phyloP scores from a whole-genome alignment of 23 red algal genomes.

The Gracilariopsis chorda region DNA sequence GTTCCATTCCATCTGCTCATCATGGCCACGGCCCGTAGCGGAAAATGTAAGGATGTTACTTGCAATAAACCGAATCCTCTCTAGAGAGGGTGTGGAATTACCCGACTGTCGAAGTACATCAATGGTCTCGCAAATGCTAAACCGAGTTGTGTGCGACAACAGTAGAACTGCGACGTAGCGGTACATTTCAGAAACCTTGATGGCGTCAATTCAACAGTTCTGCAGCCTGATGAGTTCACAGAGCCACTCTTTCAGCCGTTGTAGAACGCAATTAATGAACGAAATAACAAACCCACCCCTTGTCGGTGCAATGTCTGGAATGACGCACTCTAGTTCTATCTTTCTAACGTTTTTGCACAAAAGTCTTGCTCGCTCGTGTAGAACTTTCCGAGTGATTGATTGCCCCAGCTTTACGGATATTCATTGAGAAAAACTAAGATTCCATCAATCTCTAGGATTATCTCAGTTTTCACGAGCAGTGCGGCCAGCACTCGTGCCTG shows the following conservation, averaged over 20 bases:
- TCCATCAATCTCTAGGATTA: too few relatives aligned
- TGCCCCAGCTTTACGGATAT: too few relatives aligned
- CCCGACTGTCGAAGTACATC: neutral
- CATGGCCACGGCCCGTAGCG: neutral
- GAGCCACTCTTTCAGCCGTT: neutral
- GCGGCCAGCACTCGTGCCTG: too few relatives aligned
- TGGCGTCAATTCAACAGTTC: neutral
- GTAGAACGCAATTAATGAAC: neutral
- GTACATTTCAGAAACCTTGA: neutral
- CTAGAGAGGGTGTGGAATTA: neutral
- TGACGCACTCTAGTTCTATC: too few relatives aligned
- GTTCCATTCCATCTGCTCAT: neutral
- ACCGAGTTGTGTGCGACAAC: slow-evolving; percentile 7
- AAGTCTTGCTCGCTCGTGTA: too few relatives aligned
- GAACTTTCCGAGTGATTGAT: too few relatives aligned
- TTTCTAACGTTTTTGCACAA: too few relatives aligned
- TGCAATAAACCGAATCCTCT: slow-evolving; percentile 11
- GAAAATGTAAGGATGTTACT: neutral
- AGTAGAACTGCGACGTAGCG: slow-evolving; percentile 5
- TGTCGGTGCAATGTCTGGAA: too few relatives aligned
- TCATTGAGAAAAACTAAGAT: too few relatives aligned
- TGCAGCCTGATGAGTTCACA: neutral
- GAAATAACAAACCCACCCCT: neutral
- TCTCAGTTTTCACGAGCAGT: too few relatives aligned
- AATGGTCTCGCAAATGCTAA: neutral